Base-by-base conservation (phyloP, 306 rosid genomes). In the Ochetophila trinervis region DNA sequence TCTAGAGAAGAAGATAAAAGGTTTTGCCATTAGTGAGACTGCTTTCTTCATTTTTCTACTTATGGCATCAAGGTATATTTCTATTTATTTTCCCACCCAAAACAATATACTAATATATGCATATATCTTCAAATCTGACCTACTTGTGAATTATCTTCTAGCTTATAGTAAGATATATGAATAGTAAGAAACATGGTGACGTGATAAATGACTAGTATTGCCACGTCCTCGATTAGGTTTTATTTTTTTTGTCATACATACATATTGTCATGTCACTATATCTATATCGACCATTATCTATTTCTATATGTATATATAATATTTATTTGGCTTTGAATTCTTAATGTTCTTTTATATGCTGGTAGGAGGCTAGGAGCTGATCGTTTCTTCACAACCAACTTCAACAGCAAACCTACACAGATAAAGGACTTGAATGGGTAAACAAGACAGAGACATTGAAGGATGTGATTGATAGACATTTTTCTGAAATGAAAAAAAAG, bases 321-420 rank as follows among this genome's bases (percentile, higher is more conserved):
- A 27, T 27, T 1, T 27, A 27, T 27, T 15, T 7, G 45, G 4
- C 6, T 40, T 37, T 21, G 10, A 14, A 14, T 35, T 60, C 32
- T 1, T 27, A 21, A 53, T 53, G 0, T 18, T 48, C 14, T 15
- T 57, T 49, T 16, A 60, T 66, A 56, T 69, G 64, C n/a, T 60
- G 72, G 58, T 48, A 86, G 96, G 85, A 84, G 93, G 83, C 77
- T 89, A 57, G 93, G 86, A 74, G 93, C 96, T 30, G 96, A 86
- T 42, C 86, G 90, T n/a, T 86, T 86, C 75, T 89, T 89, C 78
- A 86, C 96, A 34, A 82, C 84, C 34, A 86, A 89, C 76, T 89
- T 78, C 80, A 86, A 86, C 73, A 23, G 82, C 9, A 77, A 82
- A 78, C 87, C 35, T 86, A 89, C 74, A 89, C 88, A 36, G 71